Base-by-base conservation (phyloP, 2,329 filamentous ascomycete species). In the Cladophialophora yegresii region DNA sequence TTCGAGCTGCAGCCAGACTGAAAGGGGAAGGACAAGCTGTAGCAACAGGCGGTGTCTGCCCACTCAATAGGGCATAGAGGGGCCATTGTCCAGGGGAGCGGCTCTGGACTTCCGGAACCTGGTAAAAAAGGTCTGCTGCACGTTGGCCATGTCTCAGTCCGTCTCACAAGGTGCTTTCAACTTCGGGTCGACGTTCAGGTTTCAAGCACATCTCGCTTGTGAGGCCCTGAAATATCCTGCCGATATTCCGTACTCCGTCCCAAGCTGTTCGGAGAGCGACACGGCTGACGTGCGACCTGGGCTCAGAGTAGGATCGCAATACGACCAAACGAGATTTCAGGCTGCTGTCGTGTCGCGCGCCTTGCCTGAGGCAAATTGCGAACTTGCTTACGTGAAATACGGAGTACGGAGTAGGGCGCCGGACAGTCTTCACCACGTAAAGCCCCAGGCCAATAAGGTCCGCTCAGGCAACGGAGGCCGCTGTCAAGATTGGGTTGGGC, bases 81-180 rank as follows among this genome's bases (percentile, higher is more conserved):
- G 36, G 36, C 26, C 13, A 51, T 51, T 43, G 26, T 16, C 55
- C 55, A 58, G 55, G 57, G 57, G 47, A 22, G 7, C 45, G 57
- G 45, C 30, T 51, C 45, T 50, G 10, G 20, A 30, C 20, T 50
- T 59, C 45, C 33, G 45, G 28, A 28, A 16, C 43, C 32, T 58
- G 40, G 20, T 30, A 32, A 58, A 49, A 49, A 45, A 43, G 45
- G n/a, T 22, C 30, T 36, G n/a, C 45, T 36, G n/a, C 45, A 51
- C 47, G 47, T 59, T 59, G 47, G 57, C 45, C 57, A 50, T 50
- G 57, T 59, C 57, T 59, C 45, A 59, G 12, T 36, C 30, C 47
- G 30, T 20, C 22, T 49, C 43, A 28, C 33, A 7, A 3, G n/a
- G 22, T 40, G 55, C 43, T 16, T 33, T 49, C 16, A 26, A 13